These are phyloP conservation scores for Mycena sanguinolenta DNA, from an alignment of 768 basidiomycete species.

Conservation along the genomic window DNA sequence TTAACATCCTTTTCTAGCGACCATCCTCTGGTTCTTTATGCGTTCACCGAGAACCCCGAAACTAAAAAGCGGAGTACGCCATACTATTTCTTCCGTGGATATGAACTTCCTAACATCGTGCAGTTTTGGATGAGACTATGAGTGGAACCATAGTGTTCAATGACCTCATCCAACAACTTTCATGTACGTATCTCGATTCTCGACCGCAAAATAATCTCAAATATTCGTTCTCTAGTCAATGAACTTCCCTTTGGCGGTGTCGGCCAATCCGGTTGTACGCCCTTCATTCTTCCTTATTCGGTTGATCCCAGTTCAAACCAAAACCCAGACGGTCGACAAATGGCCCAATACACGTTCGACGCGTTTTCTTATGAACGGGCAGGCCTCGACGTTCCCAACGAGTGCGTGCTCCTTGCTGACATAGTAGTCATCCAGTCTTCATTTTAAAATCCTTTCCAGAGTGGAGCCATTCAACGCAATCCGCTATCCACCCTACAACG, in stretches of 20 bases:
- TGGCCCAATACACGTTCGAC: conserved; percentile 67
- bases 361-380: conserved; percentile 64
- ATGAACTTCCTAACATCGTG: not conserved
- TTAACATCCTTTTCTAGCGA: conserved; percentile 51
- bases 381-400: conserved; percentile 64
- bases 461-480: conserved; percentile 53
- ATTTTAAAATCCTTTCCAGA: conserved; percentile 42
- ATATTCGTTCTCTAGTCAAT: conserved; percentile 37
- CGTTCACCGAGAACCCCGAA: conserved; percentile 66
- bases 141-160: conserved; percentile 73
- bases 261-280: conserved; percentile 76
- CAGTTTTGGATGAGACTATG: conserved; percentile 68
- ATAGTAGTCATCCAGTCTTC: not conserved
- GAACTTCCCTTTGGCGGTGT: conserved; percentile 66
- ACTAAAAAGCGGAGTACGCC: conserved; percentile 53
- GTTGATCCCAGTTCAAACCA: not conserved
- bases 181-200: conserved; percentile 49
- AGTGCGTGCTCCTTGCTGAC: conserved; percentile 50
- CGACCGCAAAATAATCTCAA: not conserved
- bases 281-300: not conserved
- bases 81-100: not conserved
- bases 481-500: conserved; percentile 66
- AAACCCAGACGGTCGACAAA: conserved; percentile 65
- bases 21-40: conserved; percentile 73
- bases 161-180: conserved; percentile 69